Evolutionary conservation across 2,329 filamentous ascomycete species (phyloP), one percentile per base, ranked within the genome.

Genomic region (Cryoendolithus antarcticus): DNA sequence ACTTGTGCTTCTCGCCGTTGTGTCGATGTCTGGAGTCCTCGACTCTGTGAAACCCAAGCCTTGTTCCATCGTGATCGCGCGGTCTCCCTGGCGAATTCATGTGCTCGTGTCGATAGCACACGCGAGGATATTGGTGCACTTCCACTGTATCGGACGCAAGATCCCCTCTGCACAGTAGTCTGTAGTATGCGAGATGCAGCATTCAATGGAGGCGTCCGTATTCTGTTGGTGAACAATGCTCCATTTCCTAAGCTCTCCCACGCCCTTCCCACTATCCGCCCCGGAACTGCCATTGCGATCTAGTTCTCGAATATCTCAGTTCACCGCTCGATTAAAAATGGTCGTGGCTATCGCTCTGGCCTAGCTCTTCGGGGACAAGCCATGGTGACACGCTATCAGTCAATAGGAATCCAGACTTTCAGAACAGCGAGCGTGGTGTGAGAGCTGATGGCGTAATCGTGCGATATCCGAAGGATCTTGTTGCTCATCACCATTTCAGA

Each of bases 231-330:
- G 42, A 57, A 56, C 11, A 57, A 44, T n/a, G 56, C 53, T 32
- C 56, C 56, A 31, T 53, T 58, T 9, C 56, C 56, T 27, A 55
- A 30, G 37, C 56, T 56, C 33, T 57, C 48, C 56, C 56, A 59
- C 9, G 56, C 55, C 35, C 47, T 44, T 34, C 47, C 47, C 41
- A 48, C 48, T 10, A 53, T 15, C 9, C 34, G 35, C 21, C 37
- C 19, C 19, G 6, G 19, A 21, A 21, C 19, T 21, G 19, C 19
- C 19, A 21, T 21, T 21, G 19, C 19, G 6, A 6, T 21, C 19
- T 21, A 21, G 19, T 21, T 6, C 19, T 21, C 3, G 19, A 21
- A 4, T 6, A 4, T 21, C 19, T 21, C 3, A 21, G 3, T 4
- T 21, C 19, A 3, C 6, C 19, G 3, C 3, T 6, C 3, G 6